Evolutionary conservation across 129 eudicot species (phyloP), one percentile per base, ranked within the genome.

Genomic region (Solidago caesia): DNA sequence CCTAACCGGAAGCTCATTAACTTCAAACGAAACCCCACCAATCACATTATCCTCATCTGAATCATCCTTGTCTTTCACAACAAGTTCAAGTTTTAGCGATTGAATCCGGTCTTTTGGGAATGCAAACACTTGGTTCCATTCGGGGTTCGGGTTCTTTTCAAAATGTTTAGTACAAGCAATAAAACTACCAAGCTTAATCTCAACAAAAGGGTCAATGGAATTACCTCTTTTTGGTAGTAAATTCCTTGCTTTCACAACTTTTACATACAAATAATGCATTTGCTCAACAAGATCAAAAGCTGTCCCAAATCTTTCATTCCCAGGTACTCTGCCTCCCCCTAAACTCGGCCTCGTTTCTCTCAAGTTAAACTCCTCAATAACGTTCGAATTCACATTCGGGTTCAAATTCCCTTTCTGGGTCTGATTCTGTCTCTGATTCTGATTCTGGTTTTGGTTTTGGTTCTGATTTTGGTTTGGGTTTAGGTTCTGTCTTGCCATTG

Each of bases 271-370:
- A 67, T 80, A 80, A 68, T 80, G 79, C 83, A 80, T 80, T 74
- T 80, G 79, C 48, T 74, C 83, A 41, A 80, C 83, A 8, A 80
- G 83, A 61, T 80, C 83, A 75, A 80, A 80, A 21, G 83, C 79
- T 7, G 83, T 80, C 64, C 79, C 79, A 7, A 67, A 58, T 57
- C 83, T 62, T 60, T 80, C 83, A 25, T 80, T 80, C 6, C 83
- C 83, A 1, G 83, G 83, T 10, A 80, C 75, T 73, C 83, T 68
- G 27, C 83, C 79, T 10, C 83, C 83, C 2, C 83, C 83, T 80
- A 80, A 41, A 59, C 75, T 74, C 25, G 83, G 83, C 14, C 74
- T 67, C 7, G 83, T 80, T 13, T 80, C 83, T 55, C 66, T 74
- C 62, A 80, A 25, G 60, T 13, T 80, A 68, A 80, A 80, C 12